A percentile compares a stretch with the other conserved stretches of the same genome.
phyloP scores from a whole-genome alignment of 192 early-diverging fungal species.

The Backusella luteola region DNA sequence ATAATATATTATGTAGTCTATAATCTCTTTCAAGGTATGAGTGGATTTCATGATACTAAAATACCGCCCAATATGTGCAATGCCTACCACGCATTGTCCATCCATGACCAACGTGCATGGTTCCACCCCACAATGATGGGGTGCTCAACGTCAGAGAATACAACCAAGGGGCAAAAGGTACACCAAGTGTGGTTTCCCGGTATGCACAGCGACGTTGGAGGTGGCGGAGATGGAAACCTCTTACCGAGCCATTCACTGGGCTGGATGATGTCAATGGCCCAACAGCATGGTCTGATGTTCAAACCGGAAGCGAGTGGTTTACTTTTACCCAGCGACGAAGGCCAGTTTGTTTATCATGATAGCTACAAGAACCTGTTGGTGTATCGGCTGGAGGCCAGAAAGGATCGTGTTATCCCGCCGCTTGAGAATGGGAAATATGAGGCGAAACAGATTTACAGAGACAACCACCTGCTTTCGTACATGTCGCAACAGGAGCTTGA shows the following conservation, averaged over 20 bases:
- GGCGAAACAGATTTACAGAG: neutral
- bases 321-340: neutral
- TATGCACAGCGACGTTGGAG: conserved; percentile 22
- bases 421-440: neutral
- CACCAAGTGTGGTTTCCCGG: conserved; percentile 28
- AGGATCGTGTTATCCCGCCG: conserved; percentile 18
- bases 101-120: conserved; percentile 28
- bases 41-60: conserved; percentile 23
- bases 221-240: neutral
- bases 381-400: conserved; percentile 8
- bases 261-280: conserved; percentile 24
- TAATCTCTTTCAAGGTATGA: conserved; percentile 1
- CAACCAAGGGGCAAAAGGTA: neutral
- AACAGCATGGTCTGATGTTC: conserved; percentile 12
- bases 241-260: conserved; percentile 9
- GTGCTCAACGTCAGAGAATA: neutral
- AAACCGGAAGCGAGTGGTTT: neutral
- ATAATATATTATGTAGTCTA: conserved; percentile 11
- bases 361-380: conserved; percentile 6
- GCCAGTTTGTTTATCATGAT: conserved; percentile 6
- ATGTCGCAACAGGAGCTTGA: conserved; percentile 1
- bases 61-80: conserved; percentile 11
- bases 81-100: conserved; percentile 25
- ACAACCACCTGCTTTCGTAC: neutral
- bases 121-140: conserved; percentile 19